Evolutionary conservation across 2,329 filamentous ascomycete species (phyloP).

Genomic region (Juglanconis juglandina): DNA sequence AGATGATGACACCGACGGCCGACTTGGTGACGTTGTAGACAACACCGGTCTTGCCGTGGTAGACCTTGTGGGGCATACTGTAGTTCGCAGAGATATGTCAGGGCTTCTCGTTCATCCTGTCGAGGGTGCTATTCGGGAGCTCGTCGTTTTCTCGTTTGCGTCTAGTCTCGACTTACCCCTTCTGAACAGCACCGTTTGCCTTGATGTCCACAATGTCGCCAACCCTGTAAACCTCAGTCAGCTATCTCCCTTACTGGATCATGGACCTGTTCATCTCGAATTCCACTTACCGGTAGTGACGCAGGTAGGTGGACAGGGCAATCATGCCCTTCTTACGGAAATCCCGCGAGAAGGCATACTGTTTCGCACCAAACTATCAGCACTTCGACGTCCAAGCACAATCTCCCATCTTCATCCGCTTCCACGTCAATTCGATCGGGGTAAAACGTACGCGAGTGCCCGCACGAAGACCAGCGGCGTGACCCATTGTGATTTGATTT

Average conservation of each 20-base stretch:
- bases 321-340: constrained; percentile 97
- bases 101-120: constrained; percentile 20
- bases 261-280: constrained; percentile 1
- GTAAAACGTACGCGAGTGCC: constrained; percentile 71
- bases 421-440: constrained; percentile 12
- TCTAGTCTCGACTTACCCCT: constrained; percentile 67
- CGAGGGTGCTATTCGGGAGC: constrained; percentile 3
- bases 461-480: constrained; percentile 80
- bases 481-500: constrained; percentile 67
- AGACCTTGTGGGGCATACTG: constrained; percentile 98
- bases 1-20: constrained; percentile 96
- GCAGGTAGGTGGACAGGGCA: constrained; percentile 88
- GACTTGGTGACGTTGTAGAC: constrained; percentile 99
- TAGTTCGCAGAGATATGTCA: constrained; percentile 32
- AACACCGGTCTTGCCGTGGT: constrained; percentile 98
- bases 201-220: constrained; percentile 99
- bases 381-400: constrained; percentile 25
- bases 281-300: constrained; percentile 74
- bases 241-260: constrained; percentile 5
- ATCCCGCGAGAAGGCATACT: constrained; percentile 89
- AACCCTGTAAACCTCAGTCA: constrained; percentile 55
- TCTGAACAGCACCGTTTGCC: constrained; percentile 96
- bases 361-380: constrained; percentile 30
- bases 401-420: background rate
- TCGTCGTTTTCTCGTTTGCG: constrained; percentile 17